These are phyloP conservation scores for Cytospora mali DNA, from an alignment of 2,329 filamentous ascomycete species.

Conservation along the genomic window DNA sequence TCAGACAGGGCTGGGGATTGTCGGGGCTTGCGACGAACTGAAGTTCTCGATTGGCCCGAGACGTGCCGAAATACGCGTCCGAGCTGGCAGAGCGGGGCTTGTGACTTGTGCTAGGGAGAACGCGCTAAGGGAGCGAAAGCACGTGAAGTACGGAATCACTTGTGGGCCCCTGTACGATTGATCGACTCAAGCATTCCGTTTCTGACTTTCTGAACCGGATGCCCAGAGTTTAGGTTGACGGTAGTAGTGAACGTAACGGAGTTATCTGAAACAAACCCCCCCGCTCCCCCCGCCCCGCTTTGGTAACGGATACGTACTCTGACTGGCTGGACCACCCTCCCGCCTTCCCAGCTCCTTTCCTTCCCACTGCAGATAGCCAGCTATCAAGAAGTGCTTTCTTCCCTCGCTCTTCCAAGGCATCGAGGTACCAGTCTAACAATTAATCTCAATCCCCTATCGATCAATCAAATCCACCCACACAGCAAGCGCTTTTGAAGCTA, in stretches of 20 bases:
- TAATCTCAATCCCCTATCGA: conserved; percentile 20
- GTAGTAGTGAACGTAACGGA: not conserved
- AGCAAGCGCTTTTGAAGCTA: conserved; percentile 26
- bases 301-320: too few relatives aligned
- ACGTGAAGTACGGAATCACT: not conserved
- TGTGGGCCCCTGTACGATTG: not conserved
- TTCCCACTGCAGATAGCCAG: conserved; percentile 23
- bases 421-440: conserved; percentile 27
- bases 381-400: conserved; percentile 24
- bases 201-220: not conserved
- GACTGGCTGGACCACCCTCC: conserved; percentile 14
- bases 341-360: conserved; percentile 13
- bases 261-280: not conserved
- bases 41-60: conserved; percentile 24
- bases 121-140: conserved; percentile 7
- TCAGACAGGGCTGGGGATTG: conserved; percentile 17
- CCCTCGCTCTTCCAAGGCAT: conserved; percentile 15
- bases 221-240: not conserved
- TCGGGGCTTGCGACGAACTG: conserved; percentile 17
- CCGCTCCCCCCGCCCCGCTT: conserved; percentile 7
- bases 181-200: not conserved
- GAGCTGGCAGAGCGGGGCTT: conserved; percentile 6
- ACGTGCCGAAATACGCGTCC: conserved; percentile 25
- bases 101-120: not conserved
- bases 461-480: conserved; percentile 25